phyloP scores from a whole-genome alignment of 2,329 filamentous ascomycete genomes.

The Sclerotinia sclerotiorum region DNA sequence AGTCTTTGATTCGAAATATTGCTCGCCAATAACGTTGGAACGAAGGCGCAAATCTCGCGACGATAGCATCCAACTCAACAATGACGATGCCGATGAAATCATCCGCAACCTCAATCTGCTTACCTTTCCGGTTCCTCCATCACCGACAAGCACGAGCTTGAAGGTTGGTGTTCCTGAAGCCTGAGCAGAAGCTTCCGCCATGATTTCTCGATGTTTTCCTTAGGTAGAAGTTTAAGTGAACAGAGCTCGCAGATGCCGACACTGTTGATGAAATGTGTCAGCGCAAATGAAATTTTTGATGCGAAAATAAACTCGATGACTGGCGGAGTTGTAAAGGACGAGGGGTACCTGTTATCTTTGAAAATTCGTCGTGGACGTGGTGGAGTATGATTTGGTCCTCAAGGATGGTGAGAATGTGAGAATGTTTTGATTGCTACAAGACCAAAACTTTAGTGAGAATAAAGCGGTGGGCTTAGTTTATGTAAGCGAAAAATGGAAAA shows the following conservation, averaged over 20 bases:
- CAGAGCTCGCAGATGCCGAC: constrained; percentile 26
- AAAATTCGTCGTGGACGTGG: constrained; percentile 39
- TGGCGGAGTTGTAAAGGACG: constrained; percentile 14
- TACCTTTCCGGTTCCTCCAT: constrained; percentile 99
- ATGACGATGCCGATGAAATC: constrained; percentile 17
- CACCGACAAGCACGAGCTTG: constrained; percentile 99
- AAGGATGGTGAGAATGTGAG: constrained; percentile 27
- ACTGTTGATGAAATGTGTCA: constrained; percentile 17
- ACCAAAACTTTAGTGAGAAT: constrained; percentile 22
- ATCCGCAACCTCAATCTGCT: constrained; percentile 39
- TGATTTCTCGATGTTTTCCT: constrained; percentile 45
- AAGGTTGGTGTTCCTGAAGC: constrained; percentile 70
- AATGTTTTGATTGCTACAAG: constrained; percentile 39
- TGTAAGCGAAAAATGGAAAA: constrained; percentile 25
- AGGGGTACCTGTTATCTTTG: constrained; percentile 35
- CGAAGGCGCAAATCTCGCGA: constrained; percentile 29
- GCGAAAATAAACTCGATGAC: not conserved
- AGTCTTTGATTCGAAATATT: constrained; percentile 28
- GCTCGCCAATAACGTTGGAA: constrained; percentile 32
- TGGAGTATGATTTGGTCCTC: constrained; percentile 38
- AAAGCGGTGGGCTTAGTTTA: constrained; percentile 26
- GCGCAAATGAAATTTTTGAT: constrained; percentile 9
- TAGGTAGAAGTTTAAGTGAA: constrained; percentile 34
- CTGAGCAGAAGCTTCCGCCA: constrained; percentile 55
- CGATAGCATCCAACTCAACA: constrained; percentile 23